These are phyloP conservation scores for Stygiomarasmius scandens DNA, from an alignment of 1,284 basidiomycete species.

Conservation along the genomic window DNA sequence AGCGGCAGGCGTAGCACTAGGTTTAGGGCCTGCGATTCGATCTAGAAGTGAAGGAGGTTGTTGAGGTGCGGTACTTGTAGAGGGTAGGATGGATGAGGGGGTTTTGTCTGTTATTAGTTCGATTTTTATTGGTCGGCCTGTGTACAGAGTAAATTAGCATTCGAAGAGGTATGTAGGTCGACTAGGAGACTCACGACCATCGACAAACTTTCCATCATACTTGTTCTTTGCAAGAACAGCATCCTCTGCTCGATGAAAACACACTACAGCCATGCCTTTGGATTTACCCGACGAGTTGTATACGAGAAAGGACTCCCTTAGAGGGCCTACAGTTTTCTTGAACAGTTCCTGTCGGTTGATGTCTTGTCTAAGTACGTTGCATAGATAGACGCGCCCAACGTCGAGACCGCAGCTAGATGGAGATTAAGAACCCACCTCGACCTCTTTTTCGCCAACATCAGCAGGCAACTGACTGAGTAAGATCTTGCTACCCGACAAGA, in stretches of 20 bases:
- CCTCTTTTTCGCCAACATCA: constrained; percentile 69
- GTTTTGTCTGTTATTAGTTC: constrained; percentile 59
- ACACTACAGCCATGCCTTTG: constrained; percentile 75
- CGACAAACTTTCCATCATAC: constrained; percentile 75
- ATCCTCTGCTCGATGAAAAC: constrained; percentile 62
- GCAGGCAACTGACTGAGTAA: constrained; percentile 67
- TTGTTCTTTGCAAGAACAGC: constrained; percentile 61
- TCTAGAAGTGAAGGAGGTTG: constrained; percentile 26
- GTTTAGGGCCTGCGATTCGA: constrained; percentile 9
- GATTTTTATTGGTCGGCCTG: constrained; percentile 70
- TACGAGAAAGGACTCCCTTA: constrained; percentile 68
- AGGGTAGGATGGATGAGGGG: constrained; percentile 13
- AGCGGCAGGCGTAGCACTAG: background rate
- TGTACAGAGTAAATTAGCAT: background rate
- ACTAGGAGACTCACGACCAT: constrained; percentile 59
- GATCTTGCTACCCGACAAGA: constrained; percentile 63
- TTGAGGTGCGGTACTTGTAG: constrained; percentile 17
- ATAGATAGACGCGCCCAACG: background rate
- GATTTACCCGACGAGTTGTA: constrained; percentile 73
- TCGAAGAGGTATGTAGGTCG: background rate
- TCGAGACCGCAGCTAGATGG: background rate
- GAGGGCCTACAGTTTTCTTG: constrained; percentile 71
- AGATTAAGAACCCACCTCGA: constrained; percentile 57
- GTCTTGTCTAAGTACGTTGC: no score
- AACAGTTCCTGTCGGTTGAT: constrained; percentile 76